A percentile compares a stretch with the other conserved stretches of the same genome.
Conservation (phyloP, 192 early-diverging fungal genomes). For the Umbelopsis isabellina region DNA sequence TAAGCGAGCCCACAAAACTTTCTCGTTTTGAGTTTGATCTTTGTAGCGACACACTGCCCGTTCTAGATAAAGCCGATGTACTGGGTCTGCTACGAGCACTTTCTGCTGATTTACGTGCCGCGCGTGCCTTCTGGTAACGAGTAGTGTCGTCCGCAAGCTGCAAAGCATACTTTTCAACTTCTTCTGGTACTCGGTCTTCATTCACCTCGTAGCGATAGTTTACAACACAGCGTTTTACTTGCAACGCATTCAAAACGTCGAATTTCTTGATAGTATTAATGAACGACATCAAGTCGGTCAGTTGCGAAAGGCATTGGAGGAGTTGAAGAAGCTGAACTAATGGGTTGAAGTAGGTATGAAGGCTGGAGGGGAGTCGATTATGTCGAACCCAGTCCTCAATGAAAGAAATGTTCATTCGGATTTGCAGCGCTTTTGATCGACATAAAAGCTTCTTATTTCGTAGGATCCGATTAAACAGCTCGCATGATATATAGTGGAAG, state of each 20-base stretch:
- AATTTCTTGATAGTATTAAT: constrained; percentile 73
- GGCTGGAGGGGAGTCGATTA: constrained; percentile 45
- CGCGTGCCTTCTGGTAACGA: constrained; percentile 28
- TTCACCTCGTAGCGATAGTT: constrained; percentile 90
- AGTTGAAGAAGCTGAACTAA: constrained; percentile 83
- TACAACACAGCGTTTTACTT: constrained; percentile 72
- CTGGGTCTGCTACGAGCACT: constrained; percentile 23
- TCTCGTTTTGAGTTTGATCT: constrained; percentile 31
- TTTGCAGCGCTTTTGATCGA: constrained; percentile 81
- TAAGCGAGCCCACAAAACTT: constrained; percentile 40
- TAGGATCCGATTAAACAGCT: constrained; percentile 88
- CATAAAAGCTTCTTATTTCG: constrained; percentile 72
- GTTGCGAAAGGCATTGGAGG: constrained; percentile 75
- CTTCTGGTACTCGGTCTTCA: constrained; percentile 70
- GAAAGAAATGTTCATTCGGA: constrained; percentile 80
- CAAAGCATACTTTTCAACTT: constrained; percentile 76
- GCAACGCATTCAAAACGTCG: constrained; percentile 69
- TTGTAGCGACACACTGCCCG: constrained; percentile 8
- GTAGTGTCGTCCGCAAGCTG: constrained; percentile 71
- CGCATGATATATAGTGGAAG: constrained; percentile 75
- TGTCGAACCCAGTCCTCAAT: constrained; percentile 86
- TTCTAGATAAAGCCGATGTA: constrained; percentile 2
- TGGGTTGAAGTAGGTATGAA: constrained; percentile 62
- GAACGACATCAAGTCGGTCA: constrained; percentile 74
- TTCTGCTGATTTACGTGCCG: constrained; percentile 45